Evolutionary conservation across 1,284 basidiomycete species (phyloP).

Genomic region (Ganoderma lingzhi): DNA sequence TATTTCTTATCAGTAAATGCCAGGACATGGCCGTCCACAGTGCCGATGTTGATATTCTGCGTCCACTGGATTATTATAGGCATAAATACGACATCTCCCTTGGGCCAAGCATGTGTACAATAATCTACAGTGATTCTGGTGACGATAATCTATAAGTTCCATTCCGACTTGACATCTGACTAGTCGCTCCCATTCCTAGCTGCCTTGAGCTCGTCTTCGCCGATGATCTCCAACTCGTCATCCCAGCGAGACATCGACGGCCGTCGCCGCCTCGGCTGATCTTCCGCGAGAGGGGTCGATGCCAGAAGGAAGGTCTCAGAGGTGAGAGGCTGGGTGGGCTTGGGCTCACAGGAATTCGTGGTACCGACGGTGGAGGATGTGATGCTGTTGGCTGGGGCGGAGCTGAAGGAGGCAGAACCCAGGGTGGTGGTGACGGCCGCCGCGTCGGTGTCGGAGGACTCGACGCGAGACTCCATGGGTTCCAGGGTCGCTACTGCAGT

Average conservation of each 20-base stretch:
- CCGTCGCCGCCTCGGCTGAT: slow-evolving; percentile 6
- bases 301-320: slow-evolving; percentile 27
- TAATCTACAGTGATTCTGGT: too few species aligned
- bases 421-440: background rate
- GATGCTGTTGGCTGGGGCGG: background rate
- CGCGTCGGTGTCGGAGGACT: background rate
- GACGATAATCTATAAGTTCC: background rate
- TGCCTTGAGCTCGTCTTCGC: slow-evolving; percentile 24
- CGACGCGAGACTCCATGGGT: background rate
- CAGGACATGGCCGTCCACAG: too few species aligned
- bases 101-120: too few species aligned
- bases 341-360: background rate
- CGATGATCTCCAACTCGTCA: slow-evolving; percentile 30
- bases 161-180: background rate
- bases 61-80: too few species aligned
- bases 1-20: too few species aligned
- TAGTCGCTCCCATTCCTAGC: background rate
- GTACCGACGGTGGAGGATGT: background rate
- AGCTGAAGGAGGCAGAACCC: background rate
- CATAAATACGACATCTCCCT: too few species aligned
- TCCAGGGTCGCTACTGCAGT: background rate
- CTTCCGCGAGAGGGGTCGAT: slow-evolving; percentile 27
- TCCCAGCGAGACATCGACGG: slow-evolving; percentile 6
- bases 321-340: background rate
- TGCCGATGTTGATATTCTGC: too few species aligned